Base-by-base conservation (phyloP, 805 yeast genomes). In the Scheffersomyces coipomensis region DNA sequence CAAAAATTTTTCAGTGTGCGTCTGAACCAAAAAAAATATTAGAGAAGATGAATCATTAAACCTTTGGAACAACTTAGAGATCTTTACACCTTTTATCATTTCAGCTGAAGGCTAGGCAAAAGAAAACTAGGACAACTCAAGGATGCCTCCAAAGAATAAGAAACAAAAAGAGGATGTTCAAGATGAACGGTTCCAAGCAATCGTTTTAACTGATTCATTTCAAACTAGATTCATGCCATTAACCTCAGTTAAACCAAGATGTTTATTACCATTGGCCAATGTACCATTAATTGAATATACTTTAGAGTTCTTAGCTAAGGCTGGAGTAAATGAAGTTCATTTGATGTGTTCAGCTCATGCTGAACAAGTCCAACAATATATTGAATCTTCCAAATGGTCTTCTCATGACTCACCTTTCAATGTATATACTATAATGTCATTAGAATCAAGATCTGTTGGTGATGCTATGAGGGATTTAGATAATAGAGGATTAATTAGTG, bases 401-500 rank as follows among this genome's bases (percentile, higher is more conserved):
- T 54, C 69, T 13, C 71, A 80, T 1, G 78, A 82, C 56, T 79
- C 95, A 2, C 96, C 97, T 1, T 91, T 93, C 61, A 76, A 78
- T 40, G 76, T 93, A 33, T 78, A 80, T 34, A 85, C 95, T 2
- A 78, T 91, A 38, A 76, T 86, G 73, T 80, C 95, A 18, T 79
- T 88, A 34, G 97, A 91, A 60, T 82, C 93, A 9, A 70, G 90
- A 60, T 86, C 95, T 19, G 95, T 91, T 9, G 99, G 99, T 49
- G 99, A 93, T 65, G 95, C 96, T 16, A 87, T 93, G 95, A 77
- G 99, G 60, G 98, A 91, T 56, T 68, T 93, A 42, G 99, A 93
- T 60, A 83, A 87, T 44, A 74, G 96, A 51, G 97, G 97, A 5
- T 68, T 91, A 41, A 87, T 93, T 37, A 80, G 86, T 1, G 90